Evolutionary conservation across 2,329 filamentous ascomycete species (phyloP).

Genomic region (Penicillium oxalicum): DNA sequence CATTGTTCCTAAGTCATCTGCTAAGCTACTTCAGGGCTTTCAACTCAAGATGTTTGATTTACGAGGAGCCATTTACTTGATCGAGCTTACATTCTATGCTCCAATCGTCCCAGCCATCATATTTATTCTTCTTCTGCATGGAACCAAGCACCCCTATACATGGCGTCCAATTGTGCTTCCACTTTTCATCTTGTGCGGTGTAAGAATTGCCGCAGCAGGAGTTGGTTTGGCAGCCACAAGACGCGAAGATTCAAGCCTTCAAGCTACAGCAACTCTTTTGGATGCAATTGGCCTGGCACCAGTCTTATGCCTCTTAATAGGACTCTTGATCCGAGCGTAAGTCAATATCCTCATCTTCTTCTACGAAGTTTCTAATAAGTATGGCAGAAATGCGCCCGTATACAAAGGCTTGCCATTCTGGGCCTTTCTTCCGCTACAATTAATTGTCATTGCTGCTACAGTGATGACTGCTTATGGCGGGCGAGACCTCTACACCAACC

Average conservation of each 20-base stretch:
- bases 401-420: constrained; percentile 12
- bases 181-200: constrained; percentile 7
- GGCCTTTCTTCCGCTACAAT: constrained; percentile 11
- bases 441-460: constrained; percentile 11
- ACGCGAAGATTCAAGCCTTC: constrained; percentile 8
- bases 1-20: no score
- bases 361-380: constrained; percentile 1
- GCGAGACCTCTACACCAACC: constrained; percentile 10
- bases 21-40: no score
- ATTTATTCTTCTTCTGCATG: constrained; percentile 13
- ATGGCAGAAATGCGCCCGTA: constrained; percentile 12
- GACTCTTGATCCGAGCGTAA: constrained; percentile 13
- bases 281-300: constrained; percentile 15
- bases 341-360: neutral
- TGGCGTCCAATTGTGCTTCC: constrained; percentile 15
- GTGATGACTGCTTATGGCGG: constrained; percentile 16
- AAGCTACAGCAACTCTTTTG: constrained; percentile 11
- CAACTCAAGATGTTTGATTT: constrained; percentile 10
- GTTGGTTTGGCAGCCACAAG: constrained; percentile 4
- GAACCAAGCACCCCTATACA: constrained; percentile 12
- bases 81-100: constrained; percentile 14
- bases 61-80: constrained; percentile 14
- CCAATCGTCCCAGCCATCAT: constrained; percentile 11
- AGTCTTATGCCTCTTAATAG: constrained; percentile 11
- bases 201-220: no score